Conservation (phyloP, 2,329 filamentous ascomycete species). For the Rhynchosporium secalis region DNA sequence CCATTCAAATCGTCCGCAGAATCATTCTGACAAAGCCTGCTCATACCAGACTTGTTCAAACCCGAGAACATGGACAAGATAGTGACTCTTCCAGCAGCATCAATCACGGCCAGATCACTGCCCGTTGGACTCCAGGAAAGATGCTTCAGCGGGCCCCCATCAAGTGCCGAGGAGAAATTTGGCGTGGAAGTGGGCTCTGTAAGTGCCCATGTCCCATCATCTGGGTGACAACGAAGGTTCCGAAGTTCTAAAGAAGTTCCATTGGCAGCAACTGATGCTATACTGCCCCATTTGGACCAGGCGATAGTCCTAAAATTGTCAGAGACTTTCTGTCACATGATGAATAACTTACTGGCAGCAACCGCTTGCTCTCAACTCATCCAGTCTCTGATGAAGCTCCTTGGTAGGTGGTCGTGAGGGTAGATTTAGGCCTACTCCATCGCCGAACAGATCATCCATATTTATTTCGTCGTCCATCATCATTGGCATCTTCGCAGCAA, state of each 20-base stretch:
- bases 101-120: conserved; percentile 80
- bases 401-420: conserved; percentile 58
- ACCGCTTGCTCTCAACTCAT: conserved; percentile 73
- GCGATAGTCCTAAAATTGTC: conserved; percentile 63
- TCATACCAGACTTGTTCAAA: conserved; percentile 69
- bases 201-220: conserved; percentile 73
- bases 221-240: conserved; percentile 67
- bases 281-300: conserved; percentile 86
- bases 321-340: conserved; percentile 8
- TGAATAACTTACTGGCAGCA: conserved; percentile 73
- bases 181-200: conserved; percentile 67
- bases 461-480: conserved; percentile 59
- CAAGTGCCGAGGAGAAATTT: conserved; percentile 60
- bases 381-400: conserved; percentile 69
- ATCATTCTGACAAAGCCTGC: conserved; percentile 65
- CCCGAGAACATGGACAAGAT: conserved; percentile 71
- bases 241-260: conserved; percentile 70
- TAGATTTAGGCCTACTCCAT: conserved; percentile 61
- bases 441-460: conserved; percentile 73
- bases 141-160: conserved; percentile 71
- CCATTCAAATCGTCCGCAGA: conserved; percentile 71
- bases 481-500: conserved; percentile 45
- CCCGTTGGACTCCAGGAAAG: conserved; percentile 75
- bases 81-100: conserved; percentile 74
- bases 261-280: conserved; percentile 76